Conservation (phyloP, 2,329 filamentous ascomycete genomes). For the Drechslerella coelobrocha region DNA sequence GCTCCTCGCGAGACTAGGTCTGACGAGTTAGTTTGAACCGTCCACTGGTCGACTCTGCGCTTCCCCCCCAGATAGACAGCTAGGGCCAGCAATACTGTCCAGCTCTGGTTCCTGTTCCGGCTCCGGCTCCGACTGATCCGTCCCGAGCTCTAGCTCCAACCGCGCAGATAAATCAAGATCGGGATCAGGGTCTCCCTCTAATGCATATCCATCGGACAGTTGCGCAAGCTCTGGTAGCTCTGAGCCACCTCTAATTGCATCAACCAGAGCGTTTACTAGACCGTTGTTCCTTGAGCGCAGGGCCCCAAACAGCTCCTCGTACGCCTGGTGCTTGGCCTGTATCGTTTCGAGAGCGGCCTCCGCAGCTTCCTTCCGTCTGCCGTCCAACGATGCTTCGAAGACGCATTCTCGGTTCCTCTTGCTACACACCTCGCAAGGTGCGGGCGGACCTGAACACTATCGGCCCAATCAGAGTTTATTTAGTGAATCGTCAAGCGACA, state of each 20-base stretch:
- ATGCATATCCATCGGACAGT: constrained; percentile 3
- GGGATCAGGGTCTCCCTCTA: neutral
- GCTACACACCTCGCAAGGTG: constrained; percentile 26
- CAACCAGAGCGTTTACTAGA: constrained; percentile 20
- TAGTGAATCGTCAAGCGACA: neutral
- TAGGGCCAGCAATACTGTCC: constrained; percentile 34
- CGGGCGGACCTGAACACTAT: constrained; percentile 35
- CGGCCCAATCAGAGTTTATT: neutral
- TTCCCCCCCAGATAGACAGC: too few relatives aligned
- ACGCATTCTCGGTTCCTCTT: constrained; percentile 28
- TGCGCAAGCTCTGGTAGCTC: constrained; percentile 10
- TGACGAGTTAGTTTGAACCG: too few relatives aligned
- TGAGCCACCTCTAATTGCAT: constrained; percentile 27
- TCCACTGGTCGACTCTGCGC: too few relatives aligned
- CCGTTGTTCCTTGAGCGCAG: constrained; percentile 20
- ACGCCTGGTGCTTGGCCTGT: constrained; percentile 19
- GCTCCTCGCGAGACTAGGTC: too few relatives aligned
- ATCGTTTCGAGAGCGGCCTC: constrained; percentile 28
- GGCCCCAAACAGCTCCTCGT: constrained; percentile 24
- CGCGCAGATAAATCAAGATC: neutral
- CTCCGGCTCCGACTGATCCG: too few relatives aligned
- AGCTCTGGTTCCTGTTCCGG: too few relatives aligned
- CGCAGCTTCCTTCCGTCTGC: constrained; percentile 32
- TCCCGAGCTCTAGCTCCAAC: neutral
- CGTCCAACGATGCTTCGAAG: constrained; percentile 27